These are phyloP conservation scores for Talaromyces rugulosus DNA, from an alignment of 2,329 filamentous ascomycete genomes.

Conservation along the genomic window DNA sequence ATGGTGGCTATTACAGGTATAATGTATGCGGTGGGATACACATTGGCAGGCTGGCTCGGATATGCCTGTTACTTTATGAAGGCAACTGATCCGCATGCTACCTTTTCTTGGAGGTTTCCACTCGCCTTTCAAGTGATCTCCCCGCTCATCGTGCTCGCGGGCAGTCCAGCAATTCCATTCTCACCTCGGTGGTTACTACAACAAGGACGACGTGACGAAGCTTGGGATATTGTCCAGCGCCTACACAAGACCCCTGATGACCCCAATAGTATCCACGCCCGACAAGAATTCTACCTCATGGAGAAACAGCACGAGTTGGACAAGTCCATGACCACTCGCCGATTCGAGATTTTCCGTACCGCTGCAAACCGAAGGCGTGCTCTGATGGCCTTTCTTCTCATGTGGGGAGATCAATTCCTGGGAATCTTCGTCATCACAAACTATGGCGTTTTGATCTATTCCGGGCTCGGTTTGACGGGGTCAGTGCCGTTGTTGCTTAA, in stretches of 20 bases:
- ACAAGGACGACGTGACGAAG: slow-evolving; percentile 39
- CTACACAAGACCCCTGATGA: slow-evolving; percentile 42
- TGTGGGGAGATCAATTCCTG: slow-evolving; percentile 37
- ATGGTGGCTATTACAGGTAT: slow-evolving; percentile 40
- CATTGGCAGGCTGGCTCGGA: slow-evolving; percentile 38
- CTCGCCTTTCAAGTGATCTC: slow-evolving; percentile 42
- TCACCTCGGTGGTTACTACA: slow-evolving; percentile 44
- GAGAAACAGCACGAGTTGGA: slow-evolving; percentile 42
- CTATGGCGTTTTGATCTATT: slow-evolving; percentile 40
- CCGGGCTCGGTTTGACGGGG: slow-evolving; percentile 33
- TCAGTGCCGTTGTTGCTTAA: slow-evolving; percentile 36
- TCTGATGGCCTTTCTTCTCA: slow-evolving; percentile 37
- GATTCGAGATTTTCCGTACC: slow-evolving; percentile 41
- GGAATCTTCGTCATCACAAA: slow-evolving; percentile 32
- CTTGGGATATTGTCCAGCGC: slow-evolving; percentile 35
- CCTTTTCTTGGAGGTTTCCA: slow-evolving; percentile 45
- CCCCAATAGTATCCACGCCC: slow-evolving; percentile 33
- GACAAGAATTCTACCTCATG: slow-evolving; percentile 42
- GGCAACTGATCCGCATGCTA: slow-evolving; percentile 23
- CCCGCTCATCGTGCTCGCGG: slow-evolving; percentile 37
- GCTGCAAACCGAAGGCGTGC: slow-evolving; percentile 37
- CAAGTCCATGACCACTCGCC: slow-evolving; percentile 26
- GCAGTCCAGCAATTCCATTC: slow-evolving; percentile 36
- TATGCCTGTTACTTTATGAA: slow-evolving; percentile 38
- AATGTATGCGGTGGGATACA: slow-evolving; percentile 41